Conservation (phyloP, 176 grass and related monocot species). For the Eleusine coracana region DNA sequence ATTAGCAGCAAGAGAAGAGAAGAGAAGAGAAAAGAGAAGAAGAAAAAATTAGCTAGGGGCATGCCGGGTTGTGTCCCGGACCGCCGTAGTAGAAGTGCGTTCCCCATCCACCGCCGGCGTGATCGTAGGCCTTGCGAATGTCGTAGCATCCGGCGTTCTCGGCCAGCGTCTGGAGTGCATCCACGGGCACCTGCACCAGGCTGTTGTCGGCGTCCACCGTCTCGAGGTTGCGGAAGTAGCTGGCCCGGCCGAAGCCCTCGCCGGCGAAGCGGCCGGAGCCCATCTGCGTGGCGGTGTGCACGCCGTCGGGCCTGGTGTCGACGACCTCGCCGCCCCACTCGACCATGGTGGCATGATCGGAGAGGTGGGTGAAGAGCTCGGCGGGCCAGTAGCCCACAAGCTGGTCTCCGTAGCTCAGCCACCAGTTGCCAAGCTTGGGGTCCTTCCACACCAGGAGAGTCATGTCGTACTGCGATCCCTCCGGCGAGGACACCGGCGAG, state of each 20-base stretch:
- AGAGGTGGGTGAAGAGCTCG: conserved; percentile 88
- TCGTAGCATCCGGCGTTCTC: conserved; percentile 85
- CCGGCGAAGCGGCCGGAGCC: conserved; percentile 74
- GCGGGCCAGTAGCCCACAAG: conserved; percentile 95
- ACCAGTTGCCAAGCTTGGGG: conserved; percentile 93
- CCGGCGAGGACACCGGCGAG: conserved; percentile 61
- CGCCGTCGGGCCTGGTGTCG: conserved; percentile 57
- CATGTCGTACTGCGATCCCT: conserved; percentile 80
- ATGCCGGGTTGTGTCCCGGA: conserved; percentile 49
- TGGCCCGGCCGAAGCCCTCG: conserved; percentile 72
- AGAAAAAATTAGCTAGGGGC: not conserved
- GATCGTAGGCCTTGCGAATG: conserved; percentile 57
- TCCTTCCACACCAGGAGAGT: conserved; percentile 99
- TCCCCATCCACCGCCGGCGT: conserved; percentile 48
- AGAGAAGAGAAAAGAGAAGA: not conserved
- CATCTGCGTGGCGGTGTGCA: conserved; percentile 90
- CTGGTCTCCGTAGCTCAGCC: conserved; percentile 81
- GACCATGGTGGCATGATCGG: conserved; percentile 88
- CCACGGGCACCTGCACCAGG: conserved; percentile 53
- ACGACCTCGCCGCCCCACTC: conserved; percentile 98
- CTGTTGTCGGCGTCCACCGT: conserved; percentile 90
- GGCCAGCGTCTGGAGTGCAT: conserved; percentile 60
- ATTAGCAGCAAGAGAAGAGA: no score
- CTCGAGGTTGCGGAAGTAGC: conserved; percentile 88
- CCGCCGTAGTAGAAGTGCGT: conserved; percentile 84